A percentile compares a stretch with the other conserved stretches of the same genome.
phyloP scores from a whole-genome alignment of 352 stramenopile genomes.

The Globisporangium paroecandrum region DNA sequence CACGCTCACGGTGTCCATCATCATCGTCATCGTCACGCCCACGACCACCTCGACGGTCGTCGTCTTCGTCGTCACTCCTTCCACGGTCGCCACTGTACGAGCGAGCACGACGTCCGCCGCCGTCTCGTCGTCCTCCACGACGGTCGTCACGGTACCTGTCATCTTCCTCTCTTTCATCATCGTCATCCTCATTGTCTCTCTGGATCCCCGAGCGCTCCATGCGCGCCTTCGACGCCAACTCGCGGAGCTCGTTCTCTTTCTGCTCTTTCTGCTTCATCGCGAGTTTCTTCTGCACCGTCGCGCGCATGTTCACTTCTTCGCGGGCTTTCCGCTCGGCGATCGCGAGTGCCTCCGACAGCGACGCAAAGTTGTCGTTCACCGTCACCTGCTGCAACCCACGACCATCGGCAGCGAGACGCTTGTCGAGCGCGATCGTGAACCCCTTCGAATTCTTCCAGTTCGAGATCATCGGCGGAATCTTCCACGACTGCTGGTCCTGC shows the following conservation, averaged over 20 bases:
- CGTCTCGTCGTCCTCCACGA: slow-evolving; percentile 17
- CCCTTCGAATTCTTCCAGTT: slow-evolving; percentile 99
- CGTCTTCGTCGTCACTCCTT: slow-evolving; percentile 17
- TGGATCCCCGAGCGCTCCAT: slow-evolving; percentile 88
- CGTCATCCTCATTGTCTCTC: slow-evolving; percentile 29
- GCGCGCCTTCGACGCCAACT: slow-evolving; percentile 91
- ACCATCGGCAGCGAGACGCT: slow-evolving; percentile 97
- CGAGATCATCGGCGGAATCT: slow-evolving; percentile 98
- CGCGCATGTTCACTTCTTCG: slow-evolving; percentile 96
- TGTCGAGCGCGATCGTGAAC: slow-evolving; percentile 99
- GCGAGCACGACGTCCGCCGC: slow-evolving; percentile 8
- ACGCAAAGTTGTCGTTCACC: slow-evolving; percentile 99
- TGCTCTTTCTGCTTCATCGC: slow-evolving; percentile 92
- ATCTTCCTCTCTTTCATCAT: slow-evolving; percentile 30
- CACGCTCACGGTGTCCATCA: slow-evolving; percentile 44
- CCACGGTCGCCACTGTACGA: slow-evolving; percentile 14
- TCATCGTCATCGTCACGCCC: slow-evolving; percentile 69
- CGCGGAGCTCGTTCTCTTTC: slow-evolving; percentile 95
- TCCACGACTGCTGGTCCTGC: slow-evolving; percentile 95
- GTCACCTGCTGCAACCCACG: slow-evolving; percentile 93
- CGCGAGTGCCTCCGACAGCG: slow-evolving; percentile 95
- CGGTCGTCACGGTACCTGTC: slow-evolving; percentile 16
- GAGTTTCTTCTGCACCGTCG: slow-evolving; percentile 85
- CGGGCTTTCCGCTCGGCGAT: slow-evolving; percentile 96
- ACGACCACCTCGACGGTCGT: slow-evolving; percentile 53